A percentile compares a stretch with the other conserved stretches of the same genome.
These are phyloP conservation scores for Trichophyton mentagrophytes DNA, from an alignment of 2,329 filamentous ascomycete species.

Conservation along the genomic window DNA sequence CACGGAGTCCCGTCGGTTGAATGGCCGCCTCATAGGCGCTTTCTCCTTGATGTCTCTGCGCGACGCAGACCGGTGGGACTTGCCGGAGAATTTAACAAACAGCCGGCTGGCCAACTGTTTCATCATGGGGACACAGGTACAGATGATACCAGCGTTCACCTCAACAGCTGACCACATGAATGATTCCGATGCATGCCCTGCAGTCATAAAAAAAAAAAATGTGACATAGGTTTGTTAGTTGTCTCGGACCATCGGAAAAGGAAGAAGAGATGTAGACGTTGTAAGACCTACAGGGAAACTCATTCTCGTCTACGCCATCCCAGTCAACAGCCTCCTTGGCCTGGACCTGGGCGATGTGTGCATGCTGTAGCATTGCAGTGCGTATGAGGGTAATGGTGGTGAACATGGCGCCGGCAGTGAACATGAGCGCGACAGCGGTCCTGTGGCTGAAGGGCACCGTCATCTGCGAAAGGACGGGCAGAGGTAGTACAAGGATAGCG, in stretches of 20 bases:
- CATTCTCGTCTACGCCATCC: conserved; percentile 22
- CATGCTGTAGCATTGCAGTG: conserved; percentile 78
- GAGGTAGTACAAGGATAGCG: conserved; percentile 72
- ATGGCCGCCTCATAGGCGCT: conserved; percentile 6
- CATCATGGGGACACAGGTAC: conserved; percentile 80
- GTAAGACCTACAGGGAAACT: conserved; percentile 39
- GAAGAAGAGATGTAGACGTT: conserved; percentile 20
- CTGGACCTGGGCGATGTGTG: conserved; percentile 38
- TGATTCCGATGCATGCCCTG: conserved; percentile 67
- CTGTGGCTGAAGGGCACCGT: conserved; percentile 75
- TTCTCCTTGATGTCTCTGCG: conserved; percentile 8
- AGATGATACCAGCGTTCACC: conserved; percentile 80
- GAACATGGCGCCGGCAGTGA: conserved; percentile 76
- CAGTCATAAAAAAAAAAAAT: conserved; percentile 10
- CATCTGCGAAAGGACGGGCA: conserved; percentile 80
- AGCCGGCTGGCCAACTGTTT: conserved; percentile 67
- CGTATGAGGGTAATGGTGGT: conserved; percentile 77
- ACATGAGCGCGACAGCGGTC: conserved; percentile 72
- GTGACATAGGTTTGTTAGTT: background rate
- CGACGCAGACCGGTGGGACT: conserved; percentile 24
- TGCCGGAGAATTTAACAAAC: conserved; percentile 44
- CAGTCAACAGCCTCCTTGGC: conserved; percentile 23
- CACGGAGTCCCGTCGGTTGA: background rate
- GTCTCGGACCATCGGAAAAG: background rate
- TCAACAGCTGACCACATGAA: conserved; percentile 93